phyloP scores from a whole-genome alignment of 2,329 filamentous ascomycete genomes.

The Venturia aucupariae region DNA sequence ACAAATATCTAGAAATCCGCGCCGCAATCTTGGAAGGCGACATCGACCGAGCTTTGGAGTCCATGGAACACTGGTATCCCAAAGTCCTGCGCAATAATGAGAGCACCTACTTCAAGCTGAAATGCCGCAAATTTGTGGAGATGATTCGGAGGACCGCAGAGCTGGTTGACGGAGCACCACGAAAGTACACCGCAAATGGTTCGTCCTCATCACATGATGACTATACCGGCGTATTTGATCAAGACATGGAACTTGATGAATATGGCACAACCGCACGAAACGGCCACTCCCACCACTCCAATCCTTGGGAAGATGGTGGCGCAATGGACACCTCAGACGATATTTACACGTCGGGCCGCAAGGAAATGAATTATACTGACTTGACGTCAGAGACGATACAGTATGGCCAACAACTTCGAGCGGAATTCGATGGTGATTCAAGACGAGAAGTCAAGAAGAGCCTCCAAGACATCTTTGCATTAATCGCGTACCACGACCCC shows the following conservation, averaged over 20 bases:
- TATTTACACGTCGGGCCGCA: constrained; percentile 17
- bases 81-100: constrained; percentile 70
- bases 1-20: constrained; percentile 59
- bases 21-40: constrained; percentile 83
- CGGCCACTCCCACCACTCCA: constrained; percentile 23
- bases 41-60: constrained; percentile 80
- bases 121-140: constrained; percentile 89
- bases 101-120: constrained; percentile 77
- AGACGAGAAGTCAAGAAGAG: constrained; percentile 62
- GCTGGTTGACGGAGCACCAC: constrained; percentile 34
- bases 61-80: constrained; percentile 70
- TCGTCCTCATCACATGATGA: not conserved
- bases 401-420: constrained; percentile 70
- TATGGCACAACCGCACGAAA: constrained; percentile 8
- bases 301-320: constrained; percentile 22
- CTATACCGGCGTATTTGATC: constrained; percentile 34
- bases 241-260: constrained; percentile 51
- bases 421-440: constrained; percentile 66
- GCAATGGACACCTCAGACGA: constrained; percentile 30
- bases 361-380: constrained; percentile 27
- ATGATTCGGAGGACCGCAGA: constrained; percentile 75
- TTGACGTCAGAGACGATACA: constrained; percentile 61
- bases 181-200: constrained; percentile 18
- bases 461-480: constrained; percentile 75
- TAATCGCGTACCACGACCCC: constrained; percentile 80